Conservation (phyloP, 2,329 filamentous ascomycete genomes). For the Cadophora malorum region DNA sequence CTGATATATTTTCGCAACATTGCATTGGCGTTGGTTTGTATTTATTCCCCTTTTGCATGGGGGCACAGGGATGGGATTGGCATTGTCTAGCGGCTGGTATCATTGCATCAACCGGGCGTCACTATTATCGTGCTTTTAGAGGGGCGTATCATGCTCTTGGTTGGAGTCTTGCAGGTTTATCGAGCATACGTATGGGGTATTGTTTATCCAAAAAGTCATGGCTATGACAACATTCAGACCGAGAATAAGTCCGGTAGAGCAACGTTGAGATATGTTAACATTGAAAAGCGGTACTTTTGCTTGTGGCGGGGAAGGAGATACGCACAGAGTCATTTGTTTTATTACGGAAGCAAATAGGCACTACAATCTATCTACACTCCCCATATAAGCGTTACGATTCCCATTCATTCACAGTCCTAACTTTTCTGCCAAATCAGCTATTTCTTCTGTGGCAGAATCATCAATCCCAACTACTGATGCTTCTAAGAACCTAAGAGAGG, state of each 20-base stretch:
- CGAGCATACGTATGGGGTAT: conserved; percentile 18
- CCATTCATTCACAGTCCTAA: no score
- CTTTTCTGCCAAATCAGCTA: no score
- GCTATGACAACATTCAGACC: conserved; percentile 13
- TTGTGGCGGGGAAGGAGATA: not conserved
- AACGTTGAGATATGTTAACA: not conserved
- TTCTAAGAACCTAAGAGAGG: no score
- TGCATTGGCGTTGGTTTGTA: conserved; percentile 30
- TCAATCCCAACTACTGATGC: no score
- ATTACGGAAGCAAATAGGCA: conserved; percentile 6
- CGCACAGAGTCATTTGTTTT: conserved; percentile 3
- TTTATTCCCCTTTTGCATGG: not conserved
- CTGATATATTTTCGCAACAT: conserved; percentile 21
- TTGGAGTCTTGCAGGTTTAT: conserved; percentile 22
- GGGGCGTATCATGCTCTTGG: conserved; percentile 17
- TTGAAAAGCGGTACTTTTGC: conserved; percentile 4
- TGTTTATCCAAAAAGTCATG: conserved; percentile 20
- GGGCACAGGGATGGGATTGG: conserved; percentile 20
- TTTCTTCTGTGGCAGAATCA: no score
- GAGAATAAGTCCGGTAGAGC: conserved; percentile 3
- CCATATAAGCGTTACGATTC: not conserved
- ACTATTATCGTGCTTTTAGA: conserved; percentile 22
- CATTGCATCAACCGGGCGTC: conserved; percentile 30
- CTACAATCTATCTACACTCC: conserved; percentile 13
- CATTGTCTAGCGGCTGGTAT: conserved; percentile 26